Base-by-base conservation (phyloP, 2,329 filamentous ascomycete genomes). In the Bertia moriformis region DNA sequence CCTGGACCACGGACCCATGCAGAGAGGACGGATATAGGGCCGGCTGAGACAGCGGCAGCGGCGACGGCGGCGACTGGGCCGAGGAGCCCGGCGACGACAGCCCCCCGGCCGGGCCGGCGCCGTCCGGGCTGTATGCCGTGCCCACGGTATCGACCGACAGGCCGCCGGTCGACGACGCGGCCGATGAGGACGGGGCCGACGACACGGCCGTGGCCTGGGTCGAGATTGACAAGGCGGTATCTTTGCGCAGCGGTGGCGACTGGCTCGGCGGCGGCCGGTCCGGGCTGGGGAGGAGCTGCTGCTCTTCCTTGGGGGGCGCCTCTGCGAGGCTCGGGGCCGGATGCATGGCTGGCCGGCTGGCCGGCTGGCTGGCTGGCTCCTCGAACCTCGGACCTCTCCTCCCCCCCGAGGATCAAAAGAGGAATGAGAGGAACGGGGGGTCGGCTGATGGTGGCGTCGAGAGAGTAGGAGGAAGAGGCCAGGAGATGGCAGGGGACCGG, bases 151-250 rank as follows among this genome's bases (percentile, higher is more conserved):
- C 69, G 46, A 54, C 46, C 39, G 56, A 54, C 7, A 27, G 22
- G n/a, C n/a, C n/a, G n/a, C n/a, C n/a, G n/a, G n/a, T n/a, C n/a
- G n/a, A n/a, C n/a, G n/a, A n/a, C 7, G 22, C 22, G n/a, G 22
- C 7, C 7, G n/a, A n/a, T 10, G 22, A 27, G 22, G 22, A 27
- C 7, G 22, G n/a, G 19, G 53, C 55, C 41, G 56, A 50, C 32
- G 57, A 59, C 27, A 51, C 47, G 51, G 60, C 60, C 42, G 67
- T 67, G 47, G 61, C 63, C 49, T 61, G 62, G 17, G 68, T 70
- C 42, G 69, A 69, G 43, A 64, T 65, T 40, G 69, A 72, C 42
- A 68, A 71, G 43, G 54, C 59, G 24, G 69, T 71, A 48, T 73
- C 66, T 51, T 70, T 69, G 44, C 62, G 51, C 45, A 50, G 40